Conservation (phyloP, 441 rosid genomes). For the Erysimum pusillum region DNA sequence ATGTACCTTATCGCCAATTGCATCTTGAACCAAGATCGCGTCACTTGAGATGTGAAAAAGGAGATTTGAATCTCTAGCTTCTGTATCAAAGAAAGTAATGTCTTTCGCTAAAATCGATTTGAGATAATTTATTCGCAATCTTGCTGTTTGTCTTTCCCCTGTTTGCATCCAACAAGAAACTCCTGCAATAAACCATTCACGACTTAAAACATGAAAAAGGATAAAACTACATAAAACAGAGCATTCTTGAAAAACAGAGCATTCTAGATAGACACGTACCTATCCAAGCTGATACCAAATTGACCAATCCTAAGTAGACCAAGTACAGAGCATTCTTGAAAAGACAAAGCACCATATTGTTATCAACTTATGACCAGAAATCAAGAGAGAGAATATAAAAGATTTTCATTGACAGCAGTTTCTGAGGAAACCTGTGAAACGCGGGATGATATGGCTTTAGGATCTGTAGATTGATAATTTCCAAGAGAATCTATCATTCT, state of each 20-base stretch:
- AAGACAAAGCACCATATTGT: neutral
- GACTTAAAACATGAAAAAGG: neutral
- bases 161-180: slow-evolving; percentile 77
- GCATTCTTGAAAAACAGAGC: neutral
- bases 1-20: slow-evolving; percentile 85
- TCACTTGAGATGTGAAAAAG: slow-evolving; percentile 80
- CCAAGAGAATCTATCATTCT: slow-evolving; percentile 80
- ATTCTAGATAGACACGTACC: slow-evolving; percentile 54
- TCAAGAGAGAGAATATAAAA: neutral
- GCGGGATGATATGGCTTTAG: slow-evolving; percentile 60
- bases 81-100: slow-evolving; percentile 73
- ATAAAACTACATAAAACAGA: no score
- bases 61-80: slow-evolving; percentile 77
- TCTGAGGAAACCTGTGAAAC: slow-evolving; percentile 63
- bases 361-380: neutral
- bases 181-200: slow-evolving; percentile 43
- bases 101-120: slow-evolving; percentile 67
- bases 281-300: slow-evolving; percentile 74
- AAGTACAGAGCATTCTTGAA: slow-evolving; percentile 65
- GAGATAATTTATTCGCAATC: slow-evolving; percentile 74
- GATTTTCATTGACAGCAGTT: neutral
- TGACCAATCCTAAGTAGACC: slow-evolving; percentile 70
- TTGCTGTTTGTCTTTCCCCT: slow-evolving; percentile 84
- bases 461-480: slow-evolving; percentile 57
- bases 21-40: slow-evolving; percentile 86